A percentile compares a stretch with the other conserved stretches of the same genome.
These are phyloP conservation scores for Cryptococcus sp. DNA, from an alignment of 1,284 basidiomycete species.

Conservation along the genomic window DNA sequence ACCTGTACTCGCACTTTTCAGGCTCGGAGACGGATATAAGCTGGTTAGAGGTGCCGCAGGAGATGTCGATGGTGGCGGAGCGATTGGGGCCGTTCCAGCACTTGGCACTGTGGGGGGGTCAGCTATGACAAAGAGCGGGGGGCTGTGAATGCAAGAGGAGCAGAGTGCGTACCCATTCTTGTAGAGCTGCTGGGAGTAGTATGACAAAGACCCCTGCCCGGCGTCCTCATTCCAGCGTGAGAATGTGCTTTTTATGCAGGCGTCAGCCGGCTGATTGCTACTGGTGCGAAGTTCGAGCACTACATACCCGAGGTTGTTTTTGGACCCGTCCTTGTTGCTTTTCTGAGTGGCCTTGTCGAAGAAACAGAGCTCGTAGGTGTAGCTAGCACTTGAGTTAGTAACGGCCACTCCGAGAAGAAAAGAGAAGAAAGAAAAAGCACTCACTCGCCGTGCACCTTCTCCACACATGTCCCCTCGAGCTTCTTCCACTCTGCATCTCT, in stretches of 20 bases:
- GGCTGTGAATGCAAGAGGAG: not conserved
- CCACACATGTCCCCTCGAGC: slow-evolving; percentile 76
- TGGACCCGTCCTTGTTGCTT: slow-evolving; percentile 73
- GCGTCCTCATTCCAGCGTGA: slow-evolving; percentile 66
- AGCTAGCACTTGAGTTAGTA: slow-evolving; percentile 55
- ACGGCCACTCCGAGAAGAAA: not conserved
- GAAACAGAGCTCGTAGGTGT: slow-evolving; percentile 95
- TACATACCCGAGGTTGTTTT: slow-evolving; percentile 78
- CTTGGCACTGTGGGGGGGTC: slow-evolving; percentile 53
- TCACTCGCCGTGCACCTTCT: slow-evolving; percentile 81
- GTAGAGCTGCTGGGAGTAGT: slow-evolving; percentile 79
- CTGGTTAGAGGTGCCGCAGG: slow-evolving; percentile 82
- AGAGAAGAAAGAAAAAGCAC: slow-evolving; percentile 42
- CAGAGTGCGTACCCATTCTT: slow-evolving; percentile 60
- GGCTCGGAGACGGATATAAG: slow-evolving; percentile 80
- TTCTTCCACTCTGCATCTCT: slow-evolving; percentile 92
- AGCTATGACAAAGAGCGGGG: not conserved
- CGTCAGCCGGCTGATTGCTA: not conserved
- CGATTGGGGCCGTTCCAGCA: slow-evolving; percentile 97
- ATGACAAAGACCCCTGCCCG: slow-evolving; percentile 64
- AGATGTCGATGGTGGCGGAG: slow-evolving; percentile 58
- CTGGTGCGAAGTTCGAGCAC: not conserved
- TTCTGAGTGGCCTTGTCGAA: slow-evolving; percentile 86
- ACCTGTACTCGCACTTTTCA: slow-evolving; percentile 95
- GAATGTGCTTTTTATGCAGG: slow-evolving; percentile 60